A percentile compares a stretch with the other conserved stretches of the same genome.
Evolutionary conservation across 768 basidiomycete species (phyloP).

Genomic region (Rhodotorula sphaerocarpa): DNA sequence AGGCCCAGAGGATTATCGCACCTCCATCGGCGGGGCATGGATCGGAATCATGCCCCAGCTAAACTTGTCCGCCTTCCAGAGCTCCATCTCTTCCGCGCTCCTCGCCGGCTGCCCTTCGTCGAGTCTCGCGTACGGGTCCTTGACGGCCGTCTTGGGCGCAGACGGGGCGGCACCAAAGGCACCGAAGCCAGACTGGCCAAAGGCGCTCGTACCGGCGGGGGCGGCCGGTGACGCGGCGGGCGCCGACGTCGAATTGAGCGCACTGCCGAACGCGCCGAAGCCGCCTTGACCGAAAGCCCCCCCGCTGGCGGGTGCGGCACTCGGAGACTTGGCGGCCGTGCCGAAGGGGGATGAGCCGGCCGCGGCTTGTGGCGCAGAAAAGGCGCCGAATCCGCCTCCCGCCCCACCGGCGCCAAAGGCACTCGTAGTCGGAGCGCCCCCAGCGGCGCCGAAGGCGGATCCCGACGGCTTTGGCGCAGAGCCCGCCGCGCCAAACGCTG

Average conservation of each 20-base stretch:
- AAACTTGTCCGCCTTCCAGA: slow-evolving; percentile 20
- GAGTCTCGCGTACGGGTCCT: slow-evolving; percentile 24
- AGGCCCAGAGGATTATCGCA: slow-evolving; percentile 6
- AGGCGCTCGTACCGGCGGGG: background rate
- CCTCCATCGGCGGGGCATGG: slow-evolving; percentile 15
- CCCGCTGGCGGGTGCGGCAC: background rate
- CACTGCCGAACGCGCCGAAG: slow-evolving; percentile 9
- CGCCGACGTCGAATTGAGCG: background rate
- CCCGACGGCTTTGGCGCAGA: background rate
- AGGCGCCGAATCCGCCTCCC: slow-evolving; percentile 15
- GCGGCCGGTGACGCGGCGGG: background rate
- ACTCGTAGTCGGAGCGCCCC: slow-evolving; percentile 6
- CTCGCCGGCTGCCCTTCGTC: slow-evolving; percentile 8
- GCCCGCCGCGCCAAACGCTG: slow-evolving; percentile 16
- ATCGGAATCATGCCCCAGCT: slow-evolving; percentile 26
- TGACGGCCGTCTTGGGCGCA: background rate
- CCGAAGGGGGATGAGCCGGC: slow-evolving; percentile 2
- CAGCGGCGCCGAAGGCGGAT: slow-evolving; percentile 15
- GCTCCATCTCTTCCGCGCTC: slow-evolving; percentile 18
- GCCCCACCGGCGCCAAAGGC: slow-evolving; percentile 20
- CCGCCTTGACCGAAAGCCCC: slow-evolving; percentile 1
- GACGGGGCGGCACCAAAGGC: slow-evolving; percentile 5
- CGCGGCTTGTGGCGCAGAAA: background rate
- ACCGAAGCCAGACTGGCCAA: slow-evolving; percentile 9
- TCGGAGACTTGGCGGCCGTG: background rate